A percentile compares a stretch with the other conserved stretches of the same genome.
phyloP scores from a whole-genome alignment of 306 rosid species.

The Acacia acuminata region DNA sequence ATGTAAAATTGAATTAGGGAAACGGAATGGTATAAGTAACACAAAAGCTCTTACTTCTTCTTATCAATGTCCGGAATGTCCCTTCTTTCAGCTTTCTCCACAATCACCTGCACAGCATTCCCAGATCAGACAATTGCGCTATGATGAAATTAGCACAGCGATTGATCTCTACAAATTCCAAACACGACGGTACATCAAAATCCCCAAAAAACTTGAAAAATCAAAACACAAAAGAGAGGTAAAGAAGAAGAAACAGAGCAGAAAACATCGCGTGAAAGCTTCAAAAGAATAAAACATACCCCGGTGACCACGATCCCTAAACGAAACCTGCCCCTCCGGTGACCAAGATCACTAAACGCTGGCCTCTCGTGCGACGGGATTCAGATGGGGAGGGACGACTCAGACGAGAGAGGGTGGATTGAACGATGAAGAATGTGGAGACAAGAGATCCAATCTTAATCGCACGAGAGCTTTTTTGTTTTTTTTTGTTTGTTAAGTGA shows the following conservation, averaged over 20 bases:
- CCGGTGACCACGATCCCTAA: too few relatives aligned
- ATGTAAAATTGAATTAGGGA: not conserved
- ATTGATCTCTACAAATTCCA: conserved; percentile 49
- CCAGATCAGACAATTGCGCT: conserved; percentile 42
- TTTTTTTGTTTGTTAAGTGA: too few relatives aligned
- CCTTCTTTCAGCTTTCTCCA: conserved; percentile 88
- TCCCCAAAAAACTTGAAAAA: not conserved
- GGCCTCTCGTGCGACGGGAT: too few relatives aligned
- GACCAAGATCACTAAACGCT: too few relatives aligned
- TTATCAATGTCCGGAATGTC: conserved; percentile 87
- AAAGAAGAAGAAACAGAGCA: not conserved
- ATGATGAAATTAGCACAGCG: conserved; percentile 46
- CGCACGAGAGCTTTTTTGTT: too few relatives aligned
- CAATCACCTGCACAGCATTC: conserved; percentile 66
- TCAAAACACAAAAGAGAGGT: not conserved
- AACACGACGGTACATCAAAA: conserved; percentile 44
- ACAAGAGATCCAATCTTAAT: too few relatives aligned
- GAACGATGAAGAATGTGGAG: too few relatives aligned
- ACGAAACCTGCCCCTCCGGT: too few relatives aligned
- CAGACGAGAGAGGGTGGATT: too few relatives aligned
- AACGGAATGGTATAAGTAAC: not conserved
- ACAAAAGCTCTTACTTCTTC: conserved; percentile 64
- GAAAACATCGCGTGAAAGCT: not conserved
- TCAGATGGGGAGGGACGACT: too few relatives aligned
- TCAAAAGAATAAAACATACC: conserved; percentile 32